Base-by-base conservation (phyloP, 352 stramenopile genomes). In the Pythium aristosporum region DNA sequence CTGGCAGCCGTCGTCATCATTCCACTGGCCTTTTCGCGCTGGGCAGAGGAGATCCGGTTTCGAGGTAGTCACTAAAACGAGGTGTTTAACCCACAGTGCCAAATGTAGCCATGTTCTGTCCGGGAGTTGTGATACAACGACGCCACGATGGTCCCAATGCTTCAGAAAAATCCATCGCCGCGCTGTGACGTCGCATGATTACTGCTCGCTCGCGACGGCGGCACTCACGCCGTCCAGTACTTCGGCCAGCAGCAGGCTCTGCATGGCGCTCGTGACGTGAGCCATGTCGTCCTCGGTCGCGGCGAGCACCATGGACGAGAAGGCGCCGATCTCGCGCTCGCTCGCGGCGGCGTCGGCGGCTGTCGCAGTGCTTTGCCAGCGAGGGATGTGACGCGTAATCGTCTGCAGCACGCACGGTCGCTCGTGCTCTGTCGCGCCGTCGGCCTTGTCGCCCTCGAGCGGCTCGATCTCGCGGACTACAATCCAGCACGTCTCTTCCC, bases 401-500 rank as follows among this genome's bases (percentile, higher is more conserved):
- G 54, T 61, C 32, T 61, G 54, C 25, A 61, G 23, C 15, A 61
- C 54, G 28, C 54, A 61, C 13, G 39, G 43, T 4, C 16, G 7
- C 42, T 50, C 41, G 5, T 50, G 18, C 4, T 49, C 39, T 7
- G 11, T 50, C 25, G 25, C 25, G 25, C 25, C 25, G 21, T 20
- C 51, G 8, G 2, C 2, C n/a, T 18, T 5, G 51, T 43, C 12
- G 51, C 49, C 25, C 25, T 30, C 13, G 13, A 12, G 21, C n/a
- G 41, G 13, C 53, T 32, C 54, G 6, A 61, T 50, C n/a, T 61
- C 54, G 7, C 43, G 39, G 13, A 87, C 66, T 8, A 85, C 69
- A 39, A 74, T 83, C 78, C 78, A 87, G n/a, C 78, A 76, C 9
- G 78, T 85, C 68, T 87, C 76, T 57, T 87, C 76, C 50, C 41